A percentile compares a stretch with the other conserved stretches of the same genome.
phyloP scores from a whole-genome alignment of 2,329 filamentous ascomycete species.

The Cyphellophora europaea region DNA sequence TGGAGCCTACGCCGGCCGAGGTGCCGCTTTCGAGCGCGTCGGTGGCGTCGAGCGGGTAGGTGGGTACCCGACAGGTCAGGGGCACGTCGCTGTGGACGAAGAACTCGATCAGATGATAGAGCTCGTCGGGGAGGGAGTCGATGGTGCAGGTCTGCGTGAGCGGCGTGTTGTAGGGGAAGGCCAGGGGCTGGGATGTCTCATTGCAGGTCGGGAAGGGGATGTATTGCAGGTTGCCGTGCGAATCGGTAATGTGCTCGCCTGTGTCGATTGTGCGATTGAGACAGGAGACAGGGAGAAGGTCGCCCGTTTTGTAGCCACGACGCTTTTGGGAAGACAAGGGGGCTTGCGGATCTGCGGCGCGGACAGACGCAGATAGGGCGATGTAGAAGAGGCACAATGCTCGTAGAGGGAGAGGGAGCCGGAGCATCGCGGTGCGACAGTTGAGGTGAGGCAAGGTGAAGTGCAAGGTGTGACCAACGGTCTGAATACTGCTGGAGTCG shows the following conservation, averaged over 20 bases:
- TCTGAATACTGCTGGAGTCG: no score
- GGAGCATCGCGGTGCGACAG: no score
- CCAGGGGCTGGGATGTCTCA: slow-evolving; percentile 69
- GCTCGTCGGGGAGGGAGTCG: slow-evolving; percentile 40
- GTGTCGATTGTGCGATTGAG: slow-evolving; percentile 55
- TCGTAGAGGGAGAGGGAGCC: slow-evolving; percentile 7
- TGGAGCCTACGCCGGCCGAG: slow-evolving; percentile 10
- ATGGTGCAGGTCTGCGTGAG: slow-evolving; percentile 52
- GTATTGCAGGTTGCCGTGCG: slow-evolving; percentile 76
- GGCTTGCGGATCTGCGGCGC: slow-evolving; percentile 8
- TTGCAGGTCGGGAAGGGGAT: slow-evolving; percentile 84
- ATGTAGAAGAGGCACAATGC: slow-evolving; percentile 14
- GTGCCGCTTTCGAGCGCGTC: slow-evolving; percentile 17
- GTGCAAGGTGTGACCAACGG: no score
- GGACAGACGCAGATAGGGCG: slow-evolving; percentile 13
- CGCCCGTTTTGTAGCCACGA: slow-evolving; percentile 40
- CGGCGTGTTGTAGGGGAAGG: slow-evolving; percentile 71
- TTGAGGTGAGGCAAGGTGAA: no score
- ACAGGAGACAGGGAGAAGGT: slow-evolving; percentile 60
- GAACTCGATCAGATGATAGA: slow-evolving; percentile 59
- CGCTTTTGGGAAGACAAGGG: background rate
- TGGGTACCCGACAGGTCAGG: slow-evolving; percentile 78
- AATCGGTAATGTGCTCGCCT: slow-evolving; percentile 55
- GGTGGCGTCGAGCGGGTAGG: slow-evolving; percentile 49
- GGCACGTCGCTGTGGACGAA: slow-evolving; percentile 97